Evolutionary conservation across 345 rosid species (phyloP).

Genomic region (Dipteronia dyeriana): DNA sequence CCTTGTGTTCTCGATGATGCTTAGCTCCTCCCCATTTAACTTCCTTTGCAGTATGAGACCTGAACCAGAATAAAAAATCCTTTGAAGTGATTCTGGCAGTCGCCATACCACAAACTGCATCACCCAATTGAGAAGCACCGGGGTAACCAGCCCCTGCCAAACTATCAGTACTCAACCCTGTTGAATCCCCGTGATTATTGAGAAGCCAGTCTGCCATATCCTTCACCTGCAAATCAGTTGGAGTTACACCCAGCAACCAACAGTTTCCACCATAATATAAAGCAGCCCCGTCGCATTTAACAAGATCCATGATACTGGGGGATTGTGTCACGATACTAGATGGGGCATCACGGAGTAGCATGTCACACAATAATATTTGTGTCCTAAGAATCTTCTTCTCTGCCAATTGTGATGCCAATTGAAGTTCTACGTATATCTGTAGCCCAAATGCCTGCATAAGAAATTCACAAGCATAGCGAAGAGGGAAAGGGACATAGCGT

Average conservation of each 20-base stretch:
- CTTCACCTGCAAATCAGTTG: constrained; percentile 66
- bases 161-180: constrained; percentile 75
- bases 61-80: constrained; percentile 87
- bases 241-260: constrained; percentile 80
- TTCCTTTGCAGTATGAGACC: constrained; percentile 77
- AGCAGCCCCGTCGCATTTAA: constrained; percentile 93
- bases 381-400: constrained; percentile 74
- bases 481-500: constrained; percentile 69
- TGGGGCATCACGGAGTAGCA: constrained; percentile 82
- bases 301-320: constrained; percentile 84
- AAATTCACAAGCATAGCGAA: constrained; percentile 82
- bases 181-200: constrained; percentile 60
- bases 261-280: constrained; percentile 55
- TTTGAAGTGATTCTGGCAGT: constrained; percentile 63
- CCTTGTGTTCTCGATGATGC: constrained; percentile 65
- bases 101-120: constrained; percentile 87
- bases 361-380: constrained; percentile 73
- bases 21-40: constrained; percentile 93
- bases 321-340: constrained; percentile 78
- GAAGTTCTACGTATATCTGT: constrained; percentile 79
- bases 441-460: constrained; percentile 81
- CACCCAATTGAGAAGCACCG: constrained; percentile 62
- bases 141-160: constrained; percentile 76
- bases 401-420: constrained; percentile 53
- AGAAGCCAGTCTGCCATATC: constrained; percentile 71